Evolutionary conservation across 2,329 filamentous ascomycete genomes (phyloP).

Genomic region (Chaetomium sp.): DNA sequence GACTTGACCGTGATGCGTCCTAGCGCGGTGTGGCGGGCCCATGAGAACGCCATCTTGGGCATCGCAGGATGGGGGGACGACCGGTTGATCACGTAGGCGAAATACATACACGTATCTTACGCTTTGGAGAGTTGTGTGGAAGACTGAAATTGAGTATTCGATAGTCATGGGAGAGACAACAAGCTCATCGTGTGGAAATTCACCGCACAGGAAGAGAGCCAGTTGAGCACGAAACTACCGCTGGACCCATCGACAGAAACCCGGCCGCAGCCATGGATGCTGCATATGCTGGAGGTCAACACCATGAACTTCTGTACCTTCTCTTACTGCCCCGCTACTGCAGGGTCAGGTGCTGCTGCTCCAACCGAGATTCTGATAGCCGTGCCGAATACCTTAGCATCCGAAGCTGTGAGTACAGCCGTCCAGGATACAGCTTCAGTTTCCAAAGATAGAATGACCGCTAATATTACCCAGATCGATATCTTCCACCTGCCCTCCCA

Average conservation of each 20-base stretch:
- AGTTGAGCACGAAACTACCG: constrained; percentile 63
- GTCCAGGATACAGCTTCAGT: neutral
- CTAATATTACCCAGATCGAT: constrained; percentile 66
- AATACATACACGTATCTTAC: constrained; percentile 1
- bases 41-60: constrained; percentile 69
- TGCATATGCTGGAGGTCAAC: constrained; percentile 79
- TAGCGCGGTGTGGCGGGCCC: constrained; percentile 78
- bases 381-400: constrained; percentile 70
- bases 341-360: constrained; percentile 14
- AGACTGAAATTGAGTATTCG: neutral
- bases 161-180: constrained; percentile 84
- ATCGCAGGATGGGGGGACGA: constrained; percentile 64
- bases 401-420: constrained; percentile 53
- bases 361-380: constrained; percentile 57
- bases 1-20: constrained; percentile 74
- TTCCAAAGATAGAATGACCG: no score
- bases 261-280: constrained; percentile 69
- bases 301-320: constrained; percentile 95
- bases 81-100: constrained; percentile 71
- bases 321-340: constrained; percentile 43
- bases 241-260: constrained; percentile 51
- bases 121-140: neutral
- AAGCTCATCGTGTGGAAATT: constrained; percentile 81
- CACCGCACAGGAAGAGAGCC: constrained; percentile 49
- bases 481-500: constrained; percentile 77